These are phyloP conservation scores for Oenanthe javanica DNA, from an alignment of 140 eudicot genomes.

Conservation along the genomic window DNA sequence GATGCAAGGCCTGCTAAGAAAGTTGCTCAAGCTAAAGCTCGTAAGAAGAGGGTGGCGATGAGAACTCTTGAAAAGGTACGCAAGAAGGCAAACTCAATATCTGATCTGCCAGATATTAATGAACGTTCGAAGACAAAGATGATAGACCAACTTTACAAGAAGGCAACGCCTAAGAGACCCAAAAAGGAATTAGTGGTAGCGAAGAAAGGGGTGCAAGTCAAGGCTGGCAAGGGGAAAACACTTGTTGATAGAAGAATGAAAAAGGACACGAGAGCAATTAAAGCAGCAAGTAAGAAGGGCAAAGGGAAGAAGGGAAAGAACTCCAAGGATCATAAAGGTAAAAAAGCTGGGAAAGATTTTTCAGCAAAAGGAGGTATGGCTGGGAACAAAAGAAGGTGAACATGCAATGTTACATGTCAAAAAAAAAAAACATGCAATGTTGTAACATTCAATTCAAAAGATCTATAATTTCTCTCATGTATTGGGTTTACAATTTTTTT, in stretches of 20 bases:
- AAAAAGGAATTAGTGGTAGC: constrained; percentile 85
- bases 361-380: constrained; percentile 1
- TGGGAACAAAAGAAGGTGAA: not conserved
- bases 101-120: constrained; percentile 65
- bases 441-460: not conserved
- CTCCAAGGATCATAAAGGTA: constrained; percentile 49
- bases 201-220: constrained; percentile 85
- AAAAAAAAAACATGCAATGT: not conserved
- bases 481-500: not conserved
- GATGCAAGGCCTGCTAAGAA: constrained; percentile 63
- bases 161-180: constrained; percentile 57
- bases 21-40: constrained; percentile 58
- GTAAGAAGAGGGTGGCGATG: constrained; percentile 62
- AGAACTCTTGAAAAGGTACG: constrained; percentile 75
- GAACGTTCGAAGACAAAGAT: constrained; percentile 85
- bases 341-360: constrained; percentile 33
- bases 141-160: constrained; percentile 79
- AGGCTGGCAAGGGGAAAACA: constrained; percentile 69
- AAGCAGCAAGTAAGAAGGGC: constrained; percentile 20
- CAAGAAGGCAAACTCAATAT: constrained; percentile 83
- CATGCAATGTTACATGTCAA: not conserved
- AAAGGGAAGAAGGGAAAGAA: constrained; percentile 41
- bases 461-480: not conserved
- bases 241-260: constrained; percentile 90
- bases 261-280: constrained; percentile 54